Base-by-base conservation (phyloP, 2,329 filamentous ascomycete genomes). In the Colletotrichum sp. region DNA sequence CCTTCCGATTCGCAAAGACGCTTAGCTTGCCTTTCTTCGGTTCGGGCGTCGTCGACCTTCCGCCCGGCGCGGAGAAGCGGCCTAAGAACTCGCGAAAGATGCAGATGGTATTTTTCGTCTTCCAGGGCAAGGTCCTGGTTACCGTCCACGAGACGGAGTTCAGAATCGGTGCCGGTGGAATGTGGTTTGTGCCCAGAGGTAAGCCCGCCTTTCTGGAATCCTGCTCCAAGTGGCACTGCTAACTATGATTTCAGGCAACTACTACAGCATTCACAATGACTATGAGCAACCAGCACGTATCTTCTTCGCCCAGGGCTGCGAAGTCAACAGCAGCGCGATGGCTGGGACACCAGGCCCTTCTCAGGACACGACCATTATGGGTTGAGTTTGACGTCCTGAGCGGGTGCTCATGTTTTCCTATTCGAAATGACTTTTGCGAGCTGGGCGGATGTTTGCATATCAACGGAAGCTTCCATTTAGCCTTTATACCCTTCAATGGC, bases 151-250 rank as follows among this genome's bases (percentile, higher is more conserved):
- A 94, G 78, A 94, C 90, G 28, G 87, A 89, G 76, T 98, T 99
- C 82, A 92, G 94, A 72, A 96, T 98, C 78, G 92, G 93, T 48
- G 95, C 94, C 79, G 96, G 96, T 55, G 96, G 96, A 69, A 94
- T 96, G 84, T 98, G 95, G 90, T 96, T 98, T 84, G 96, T 99
- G 76, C 97, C 97, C 28, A 92, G 96, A 92, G 96, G 96, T 98
- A 85, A 89, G 94, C 86, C 18, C 67, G 30, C 58, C 61, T 61
- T 26, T 26, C 64, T 32, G 24, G 58, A 24, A 18, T 26, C 24
- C 16, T 8, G 34, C 58, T 26, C 65, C 71, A 28, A 26, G 71
- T 75, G 74, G 8, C n/a, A 38, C 21, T 68, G 61, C 76, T 78
- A 70, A 81, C 73, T 34, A 73, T 65, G 34, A 66, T n/a, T 2